Conservation (phyloP, 257 asterid species). For the Ocimum tenuiflorum region DNA sequence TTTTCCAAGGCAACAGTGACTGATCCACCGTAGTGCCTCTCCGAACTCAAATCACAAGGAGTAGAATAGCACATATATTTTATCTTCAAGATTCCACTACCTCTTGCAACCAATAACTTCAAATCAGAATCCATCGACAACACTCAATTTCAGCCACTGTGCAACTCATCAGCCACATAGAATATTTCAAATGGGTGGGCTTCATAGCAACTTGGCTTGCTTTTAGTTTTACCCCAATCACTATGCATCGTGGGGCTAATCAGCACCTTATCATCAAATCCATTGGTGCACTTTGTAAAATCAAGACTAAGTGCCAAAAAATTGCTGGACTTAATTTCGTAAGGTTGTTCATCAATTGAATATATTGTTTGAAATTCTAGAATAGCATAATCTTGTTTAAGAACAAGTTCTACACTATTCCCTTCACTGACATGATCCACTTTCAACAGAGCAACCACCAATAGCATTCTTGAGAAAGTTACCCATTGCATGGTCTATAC, state of each 20-base stretch:
- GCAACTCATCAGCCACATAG: too few species aligned
- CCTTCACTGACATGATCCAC: slow-evolving; percentile 22
- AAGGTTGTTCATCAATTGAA: slow-evolving; percentile 20
- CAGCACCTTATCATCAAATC: slow-evolving; percentile 19
- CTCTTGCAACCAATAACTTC: too few species aligned
- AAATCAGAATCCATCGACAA: too few species aligned
- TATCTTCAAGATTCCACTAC: too few species aligned
- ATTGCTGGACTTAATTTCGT: slow-evolving; percentile 13
- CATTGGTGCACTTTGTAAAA: slow-evolving; percentile 21
- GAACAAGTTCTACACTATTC: slow-evolving; percentile 23
- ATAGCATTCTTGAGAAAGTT: slow-evolving; percentile 6
- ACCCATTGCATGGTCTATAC: slow-evolving; percentile 21
- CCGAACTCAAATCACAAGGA: too few species aligned
- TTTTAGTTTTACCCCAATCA: slow-evolving; percentile 18
- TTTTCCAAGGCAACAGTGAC: too few species aligned
- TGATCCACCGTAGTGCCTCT: too few species aligned
- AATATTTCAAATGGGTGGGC: too few species aligned
- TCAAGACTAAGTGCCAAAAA: slow-evolving; percentile 24
- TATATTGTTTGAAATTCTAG: slow-evolving; percentile 25
- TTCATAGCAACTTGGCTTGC: slow-evolving; percentile 26
- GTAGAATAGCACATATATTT: too few species aligned
- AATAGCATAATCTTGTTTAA: slow-evolving; percentile 15
- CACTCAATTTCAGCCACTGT: too few species aligned
- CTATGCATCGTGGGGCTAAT: slow-evolving; percentile 17
- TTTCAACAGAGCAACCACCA: slow-evolving; percentile 15